Conservation (phyloP, 352 stramenopile species). For the Pythium dissotocum region DNA sequence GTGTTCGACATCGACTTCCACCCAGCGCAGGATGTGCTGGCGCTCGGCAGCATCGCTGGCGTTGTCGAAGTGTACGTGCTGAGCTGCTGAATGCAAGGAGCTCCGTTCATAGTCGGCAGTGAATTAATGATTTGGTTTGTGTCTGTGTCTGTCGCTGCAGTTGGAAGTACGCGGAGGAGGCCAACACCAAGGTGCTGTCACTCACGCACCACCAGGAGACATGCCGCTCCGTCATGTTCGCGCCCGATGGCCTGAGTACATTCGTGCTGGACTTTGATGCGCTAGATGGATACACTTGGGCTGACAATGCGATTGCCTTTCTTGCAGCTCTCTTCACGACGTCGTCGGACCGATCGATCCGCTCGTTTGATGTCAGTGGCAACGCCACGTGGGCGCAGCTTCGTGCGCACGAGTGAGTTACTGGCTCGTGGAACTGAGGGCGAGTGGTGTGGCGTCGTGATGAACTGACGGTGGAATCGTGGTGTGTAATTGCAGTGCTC, state of each 20-base stretch:
- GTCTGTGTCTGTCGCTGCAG: background rate
- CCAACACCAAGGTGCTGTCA: conserved; percentile 69
- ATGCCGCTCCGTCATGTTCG: conserved; percentile 66
- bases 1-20: conserved; percentile 90
- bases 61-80: conserved; percentile 76
- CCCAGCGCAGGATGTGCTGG: conserved; percentile 65
- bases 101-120: too few relatives aligned
- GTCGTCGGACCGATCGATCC: conserved; percentile 80
- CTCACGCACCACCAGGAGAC: conserved; percentile 78
- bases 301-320: background rate
- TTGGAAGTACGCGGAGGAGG: conserved; percentile 69
- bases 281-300: conserved; percentile 12
- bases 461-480: background rate
- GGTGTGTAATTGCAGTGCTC: conserved; percentile 18
- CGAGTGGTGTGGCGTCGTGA: too few relatives aligned
- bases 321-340: conserved; percentile 69
- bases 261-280: background rate
- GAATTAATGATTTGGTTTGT: too few relatives aligned
- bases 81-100: too few relatives aligned
- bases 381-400: conserved; percentile 81
- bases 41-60: conserved; percentile 70
- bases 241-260: conserved; percentile 77
- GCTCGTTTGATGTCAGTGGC: conserved; percentile 76
- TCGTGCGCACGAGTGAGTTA: conserved; percentile 70
- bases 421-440: background rate